These are phyloP conservation scores for Diophrys sp. DNA, from an alignment of 73 alveolate genomes.

Conservation along the genomic window DNA sequence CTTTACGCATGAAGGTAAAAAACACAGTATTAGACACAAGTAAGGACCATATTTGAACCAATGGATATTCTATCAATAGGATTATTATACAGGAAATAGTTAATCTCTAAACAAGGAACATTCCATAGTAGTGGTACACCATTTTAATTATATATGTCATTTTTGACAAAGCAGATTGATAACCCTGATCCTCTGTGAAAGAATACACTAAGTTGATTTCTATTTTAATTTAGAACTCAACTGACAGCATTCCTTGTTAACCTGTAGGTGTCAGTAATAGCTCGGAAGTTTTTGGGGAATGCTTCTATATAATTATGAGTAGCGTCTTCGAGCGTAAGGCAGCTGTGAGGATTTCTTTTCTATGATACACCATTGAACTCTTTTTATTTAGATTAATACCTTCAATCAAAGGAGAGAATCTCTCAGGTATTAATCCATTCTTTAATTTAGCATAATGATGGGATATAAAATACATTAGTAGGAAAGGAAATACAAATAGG, in stretches of 20 bases:
- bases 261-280: no score
- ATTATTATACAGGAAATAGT: neutral
- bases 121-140: neutral
- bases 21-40: neutral
- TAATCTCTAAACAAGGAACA: neutral
- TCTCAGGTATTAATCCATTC: neutral
- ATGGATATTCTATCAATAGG: neutral
- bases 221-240: no score
- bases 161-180: no score
- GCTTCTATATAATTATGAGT: no score
- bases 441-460: neutral
- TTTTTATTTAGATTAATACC: neutral
- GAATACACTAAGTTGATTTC: no score
- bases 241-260: no score
- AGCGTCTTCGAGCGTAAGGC: no score
- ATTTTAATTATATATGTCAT: no score
- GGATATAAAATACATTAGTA: neutral
- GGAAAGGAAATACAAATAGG: neutral
- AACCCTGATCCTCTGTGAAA: no score
- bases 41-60: neutral
- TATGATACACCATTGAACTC: neutral
- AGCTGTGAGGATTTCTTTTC: neutral
- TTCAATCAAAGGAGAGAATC: neutral
- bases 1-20: neutral
- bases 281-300: no score